These are phyloP conservation scores for Pseudonitzschia multiseries DNA, from an alignment of 108 stramenopile genomes.

Conservation along the genomic window DNA sequence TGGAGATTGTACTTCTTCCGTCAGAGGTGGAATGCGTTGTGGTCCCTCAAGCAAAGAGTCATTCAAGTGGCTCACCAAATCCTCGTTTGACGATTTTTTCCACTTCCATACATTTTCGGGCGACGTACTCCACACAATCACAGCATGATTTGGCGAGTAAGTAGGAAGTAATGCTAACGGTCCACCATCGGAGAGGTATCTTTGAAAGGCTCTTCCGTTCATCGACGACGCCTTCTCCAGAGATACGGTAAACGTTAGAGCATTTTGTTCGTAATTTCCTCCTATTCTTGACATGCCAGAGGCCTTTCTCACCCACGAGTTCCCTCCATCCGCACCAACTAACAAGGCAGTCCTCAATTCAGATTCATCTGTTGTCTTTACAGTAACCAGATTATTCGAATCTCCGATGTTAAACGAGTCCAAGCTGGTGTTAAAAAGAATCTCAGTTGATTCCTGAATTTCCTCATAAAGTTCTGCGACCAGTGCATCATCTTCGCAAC, in stretches of 20 bases:
- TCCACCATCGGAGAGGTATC: constrained; percentile 62
- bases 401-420: constrained; percentile 18
- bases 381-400: constrained; percentile 21
- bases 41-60: constrained; percentile 66
- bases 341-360: constrained; percentile 42
- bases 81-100: constrained; percentile 26
- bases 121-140: constrained; percentile 83
- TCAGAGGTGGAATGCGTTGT: constrained; percentile 43
- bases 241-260: constrained; percentile 80
- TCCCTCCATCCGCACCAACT: constrained; percentile 82
- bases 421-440: constrained; percentile 29
- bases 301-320: constrained; percentile 61
- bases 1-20: background rate
- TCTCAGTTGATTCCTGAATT: constrained; percentile 30
- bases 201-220: constrained; percentile 68
- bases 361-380: constrained; percentile 14
- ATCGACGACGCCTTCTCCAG: constrained; percentile 39
- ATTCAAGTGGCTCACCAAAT: constrained; percentile 56
- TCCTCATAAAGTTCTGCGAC: constrained; percentile 63
- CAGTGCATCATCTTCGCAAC: constrained; percentile 69
- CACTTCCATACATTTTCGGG: constrained; percentile 49
- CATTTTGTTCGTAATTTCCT: constrained; percentile 65
- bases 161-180: constrained; percentile 83
- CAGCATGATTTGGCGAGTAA: constrained; percentile 67
- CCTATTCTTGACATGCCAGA: constrained; percentile 38